Conservation (phyloP, 257 asterid genomes). For the Plantago ovata region DNA sequence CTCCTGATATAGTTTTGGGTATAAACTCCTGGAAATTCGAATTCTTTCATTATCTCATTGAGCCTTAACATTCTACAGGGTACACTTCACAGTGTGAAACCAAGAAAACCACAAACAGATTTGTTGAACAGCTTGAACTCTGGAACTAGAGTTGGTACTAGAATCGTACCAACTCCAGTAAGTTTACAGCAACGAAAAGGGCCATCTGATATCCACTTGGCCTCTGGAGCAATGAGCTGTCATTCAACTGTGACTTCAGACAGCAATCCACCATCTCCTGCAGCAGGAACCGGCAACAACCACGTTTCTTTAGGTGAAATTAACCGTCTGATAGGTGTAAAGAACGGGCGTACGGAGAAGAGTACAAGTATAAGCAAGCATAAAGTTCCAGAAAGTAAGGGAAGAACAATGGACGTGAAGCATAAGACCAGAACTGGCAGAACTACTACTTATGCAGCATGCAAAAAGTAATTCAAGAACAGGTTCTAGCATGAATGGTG, state of each 20-base stretch:
- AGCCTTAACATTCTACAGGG: slow-evolving; percentile 28
- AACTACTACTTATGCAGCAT: slow-evolving; percentile 16
- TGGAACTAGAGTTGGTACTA: slow-evolving; percentile 22
- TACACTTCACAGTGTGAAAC: slow-evolving; percentile 21
- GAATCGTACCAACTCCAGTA: slow-evolving; percentile 17
- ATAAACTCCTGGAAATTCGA: not conserved
- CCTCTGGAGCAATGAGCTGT: slow-evolving; percentile 37
- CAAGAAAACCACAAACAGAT: slow-evolving; percentile 30
- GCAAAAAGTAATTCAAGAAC: slow-evolving; percentile 30
- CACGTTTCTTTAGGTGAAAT: slow-evolving; percentile 14
- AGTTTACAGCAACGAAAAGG: slow-evolving; percentile 9
- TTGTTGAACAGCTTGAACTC: slow-evolving; percentile 26
- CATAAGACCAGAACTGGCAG: slow-evolving; percentile 25
- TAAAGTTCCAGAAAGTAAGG: slow-evolving; percentile 23
- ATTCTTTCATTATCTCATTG: slow-evolving; percentile 2
- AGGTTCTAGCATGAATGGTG: slow-evolving; percentile 1
- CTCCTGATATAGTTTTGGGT: not conserved
- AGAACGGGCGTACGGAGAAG: slow-evolving; percentile 29
- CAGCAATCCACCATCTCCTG: slow-evolving; percentile 39
- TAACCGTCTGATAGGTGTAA: slow-evolving; percentile 20
- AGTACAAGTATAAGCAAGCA: slow-evolving; percentile 13
- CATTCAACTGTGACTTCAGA: slow-evolving; percentile 38
- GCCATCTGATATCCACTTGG: slow-evolving; percentile 10
- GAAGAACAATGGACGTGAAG: slow-evolving; percentile 26
- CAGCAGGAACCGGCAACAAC: slow-evolving; percentile 19